phyloP scores from a whole-genome alignment of 306 rosid genomes.

The Corylus americana region DNA sequence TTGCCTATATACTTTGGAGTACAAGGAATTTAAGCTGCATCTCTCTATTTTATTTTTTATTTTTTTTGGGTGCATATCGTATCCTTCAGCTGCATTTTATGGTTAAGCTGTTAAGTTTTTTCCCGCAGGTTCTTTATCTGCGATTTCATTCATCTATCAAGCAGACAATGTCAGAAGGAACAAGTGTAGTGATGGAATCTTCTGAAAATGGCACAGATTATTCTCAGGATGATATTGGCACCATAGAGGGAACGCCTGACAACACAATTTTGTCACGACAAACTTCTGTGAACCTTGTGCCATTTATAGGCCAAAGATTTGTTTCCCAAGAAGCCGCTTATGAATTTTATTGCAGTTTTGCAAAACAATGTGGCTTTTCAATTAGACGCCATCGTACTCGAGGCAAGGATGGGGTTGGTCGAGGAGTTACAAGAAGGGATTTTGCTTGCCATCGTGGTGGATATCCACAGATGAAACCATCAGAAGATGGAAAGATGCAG shows the following conservation, averaged over 20 bases:
- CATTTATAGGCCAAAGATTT: slow-evolving; percentile 79
- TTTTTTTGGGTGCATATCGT: slow-evolving; percentile 18
- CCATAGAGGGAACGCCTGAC: slow-evolving; percentile 61
- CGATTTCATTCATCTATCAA: slow-evolving; percentile 14
- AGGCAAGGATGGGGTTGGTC: slow-evolving; percentile 90
- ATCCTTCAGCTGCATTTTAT: neutral
- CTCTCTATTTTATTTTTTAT: slow-evolving; percentile 3
- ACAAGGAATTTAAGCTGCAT: slow-evolving; percentile 10
- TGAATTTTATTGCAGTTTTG: slow-evolving; percentile 84
- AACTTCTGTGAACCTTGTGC: slow-evolving; percentile 79
- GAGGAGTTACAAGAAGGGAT: slow-evolving; percentile 87
- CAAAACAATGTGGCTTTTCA: slow-evolving; percentile 82
- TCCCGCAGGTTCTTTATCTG: slow-evolving; percentile 31
- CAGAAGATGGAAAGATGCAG: slow-evolving; percentile 80
- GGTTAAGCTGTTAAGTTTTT: slow-evolving; percentile 9
- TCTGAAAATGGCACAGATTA: slow-evolving; percentile 76
- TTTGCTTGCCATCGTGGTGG: slow-evolving; percentile 92
- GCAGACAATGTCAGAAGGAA: slow-evolving; percentile 60
- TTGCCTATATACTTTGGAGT: neutral
- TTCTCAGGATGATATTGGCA: slow-evolving; percentile 72
- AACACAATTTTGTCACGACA: slow-evolving; percentile 74
- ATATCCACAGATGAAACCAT: slow-evolving; percentile 75
- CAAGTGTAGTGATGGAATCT: slow-evolving; percentile 62
- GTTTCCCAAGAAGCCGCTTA: slow-evolving; percentile 88
- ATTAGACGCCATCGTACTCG: slow-evolving; percentile 83